Conservation (phyloP, 2,329 filamentous ascomycete genomes). For the Trichoderma sp. region DNA sequence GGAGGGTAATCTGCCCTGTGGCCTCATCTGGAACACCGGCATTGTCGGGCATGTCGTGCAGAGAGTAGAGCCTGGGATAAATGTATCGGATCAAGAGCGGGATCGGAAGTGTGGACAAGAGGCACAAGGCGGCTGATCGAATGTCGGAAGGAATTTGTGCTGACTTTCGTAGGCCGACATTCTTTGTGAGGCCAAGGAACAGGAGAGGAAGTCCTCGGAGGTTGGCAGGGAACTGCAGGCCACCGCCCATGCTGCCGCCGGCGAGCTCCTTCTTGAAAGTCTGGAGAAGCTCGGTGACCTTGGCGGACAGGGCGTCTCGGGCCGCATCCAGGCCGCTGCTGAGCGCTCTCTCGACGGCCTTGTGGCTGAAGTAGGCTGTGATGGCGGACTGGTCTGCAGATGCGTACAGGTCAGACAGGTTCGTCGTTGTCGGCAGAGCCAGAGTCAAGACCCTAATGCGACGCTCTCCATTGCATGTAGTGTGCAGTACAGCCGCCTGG, state of each 20-base stretch:
- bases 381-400: conserved; percentile 94
- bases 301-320: conserved; percentile 83
- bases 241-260: conserved; percentile 91
- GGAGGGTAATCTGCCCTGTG: conserved; percentile 85
- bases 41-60: conserved; percentile 95
- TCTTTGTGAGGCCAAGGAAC: conserved; percentile 94
- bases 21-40: conserved; percentile 81
- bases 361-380: conserved; percentile 92
- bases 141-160: conserved; percentile 93
- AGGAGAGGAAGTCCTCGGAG: conserved; percentile 82
- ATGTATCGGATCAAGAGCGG: conserved; percentile 92
- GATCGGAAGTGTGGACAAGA: conserved; percentile 89
- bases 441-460: conserved; percentile 93
- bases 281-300: conserved; percentile 86
- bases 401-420: conserved; percentile 85
- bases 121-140: conserved; percentile 85
- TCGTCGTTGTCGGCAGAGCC: conserved; percentile 87
- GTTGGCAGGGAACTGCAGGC: conserved; percentile 91
- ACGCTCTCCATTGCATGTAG: conserved; percentile 94
- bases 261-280: conserved; percentile 97
- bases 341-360: conserved; percentile 87
- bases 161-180: conserved; percentile 88
- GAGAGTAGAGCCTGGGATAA: conserved; percentile 77
- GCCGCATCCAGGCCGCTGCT: conserved; percentile 86
- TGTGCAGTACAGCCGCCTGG: conserved; percentile 93